Conservation (phyloP, 305 asterid species). For the Plantago coronopus region DNA sequence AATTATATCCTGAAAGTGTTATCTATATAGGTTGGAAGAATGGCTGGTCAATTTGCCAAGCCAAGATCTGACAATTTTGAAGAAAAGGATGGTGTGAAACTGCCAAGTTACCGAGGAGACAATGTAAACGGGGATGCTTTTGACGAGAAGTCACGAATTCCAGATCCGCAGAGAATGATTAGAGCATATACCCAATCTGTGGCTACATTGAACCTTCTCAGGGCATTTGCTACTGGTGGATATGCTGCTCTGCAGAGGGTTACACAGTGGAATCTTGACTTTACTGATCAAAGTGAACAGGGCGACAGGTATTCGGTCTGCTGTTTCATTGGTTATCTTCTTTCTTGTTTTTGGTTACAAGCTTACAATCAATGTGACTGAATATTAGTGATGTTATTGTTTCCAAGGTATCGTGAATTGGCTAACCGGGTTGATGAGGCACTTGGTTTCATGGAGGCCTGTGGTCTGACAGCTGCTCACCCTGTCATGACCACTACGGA, state of each 20-base stretch:
- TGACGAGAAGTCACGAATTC: conserved; percentile 68
- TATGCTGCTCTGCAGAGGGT: conserved; percentile 95
- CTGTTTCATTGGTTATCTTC: conserved; percentile 2
- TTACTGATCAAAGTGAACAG: conserved; percentile 77
- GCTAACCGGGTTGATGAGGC: conserved; percentile 72
- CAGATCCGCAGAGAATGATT: conserved; percentile 82
- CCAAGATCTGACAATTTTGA: conserved; percentile 80
- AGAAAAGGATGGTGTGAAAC: conserved; percentile 79
- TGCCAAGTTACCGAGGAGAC: conserved; percentile 89
- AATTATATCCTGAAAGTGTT: conserved; percentile 1
- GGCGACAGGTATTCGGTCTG: conserved; percentile 59
- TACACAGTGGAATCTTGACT: conserved; percentile 85
- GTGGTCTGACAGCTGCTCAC: conserved; percentile 57
- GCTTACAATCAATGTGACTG: background rate
- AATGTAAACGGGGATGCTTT: conserved; percentile 78
- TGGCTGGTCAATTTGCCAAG: conserved; percentile 95
- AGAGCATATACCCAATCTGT: conserved; percentile 81
- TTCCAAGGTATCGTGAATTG: conserved; percentile 50
- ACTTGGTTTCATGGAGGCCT: conserved; percentile 61
- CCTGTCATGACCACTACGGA: conserved; percentile 60
- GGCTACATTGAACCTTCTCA: conserved; percentile 73
- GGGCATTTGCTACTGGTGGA: conserved; percentile 89
- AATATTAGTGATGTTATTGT: conserved; percentile 5
- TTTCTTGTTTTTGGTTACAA: background rate
- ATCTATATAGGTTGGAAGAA: conserved; percentile 75